These are phyloP conservation scores for Naganishia vaughanmartiniae DNA, from an alignment of 768 basidiomycete genomes.

Conservation along the genomic window DNA sequence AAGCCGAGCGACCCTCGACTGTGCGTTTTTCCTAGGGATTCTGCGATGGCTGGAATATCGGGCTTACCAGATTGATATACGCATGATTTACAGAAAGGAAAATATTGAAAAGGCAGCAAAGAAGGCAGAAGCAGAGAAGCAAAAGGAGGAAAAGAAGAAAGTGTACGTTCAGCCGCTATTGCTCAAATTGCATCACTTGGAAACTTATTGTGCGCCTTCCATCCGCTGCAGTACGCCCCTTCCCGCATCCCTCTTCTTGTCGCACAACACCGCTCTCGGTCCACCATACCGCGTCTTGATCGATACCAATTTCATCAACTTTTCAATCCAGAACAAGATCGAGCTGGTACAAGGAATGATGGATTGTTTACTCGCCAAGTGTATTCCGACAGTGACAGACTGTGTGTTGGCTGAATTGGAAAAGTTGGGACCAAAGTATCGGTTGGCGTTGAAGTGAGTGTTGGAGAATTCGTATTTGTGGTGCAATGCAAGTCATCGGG, in stretches of 20 bases:
- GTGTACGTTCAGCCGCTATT: slow-evolving; percentile 61
- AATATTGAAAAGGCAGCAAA: slow-evolving; percentile 86
- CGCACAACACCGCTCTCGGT: slow-evolving; percentile 90
- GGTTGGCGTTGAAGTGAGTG: slow-evolving; percentile 86
- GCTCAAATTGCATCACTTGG: not conserved
- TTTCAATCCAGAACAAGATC: slow-evolving; percentile 94
- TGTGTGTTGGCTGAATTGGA: slow-evolving; percentile 98
- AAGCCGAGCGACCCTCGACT: slow-evolving; percentile 90
- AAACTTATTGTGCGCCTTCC: not conserved
- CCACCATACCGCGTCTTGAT: slow-evolving; percentile 96
- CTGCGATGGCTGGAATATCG: not conserved
- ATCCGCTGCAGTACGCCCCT: slow-evolving; percentile 64
- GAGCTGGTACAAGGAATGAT: slow-evolving; percentile 98
- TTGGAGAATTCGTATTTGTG: slow-evolving; percentile 7
- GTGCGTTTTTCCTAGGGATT: slow-evolving; percentile 57
- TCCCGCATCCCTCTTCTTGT: slow-evolving; percentile 79
- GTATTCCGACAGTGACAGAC: slow-evolving; percentile 98
- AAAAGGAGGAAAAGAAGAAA: slow-evolving; percentile 48
- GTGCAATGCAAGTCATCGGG: not conserved
- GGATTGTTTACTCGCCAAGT: slow-evolving; percentile 98
- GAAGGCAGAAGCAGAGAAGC: slow-evolving; percentile 52
- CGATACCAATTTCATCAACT: slow-evolving; percentile 99
- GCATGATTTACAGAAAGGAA: slow-evolving; percentile 68
- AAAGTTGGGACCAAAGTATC: slow-evolving; percentile 92
- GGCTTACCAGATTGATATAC: slow-evolving; percentile 16